Base-by-base conservation (phyloP, 345 rosid genomes). In the Streptanthus diversifolius region DNA sequence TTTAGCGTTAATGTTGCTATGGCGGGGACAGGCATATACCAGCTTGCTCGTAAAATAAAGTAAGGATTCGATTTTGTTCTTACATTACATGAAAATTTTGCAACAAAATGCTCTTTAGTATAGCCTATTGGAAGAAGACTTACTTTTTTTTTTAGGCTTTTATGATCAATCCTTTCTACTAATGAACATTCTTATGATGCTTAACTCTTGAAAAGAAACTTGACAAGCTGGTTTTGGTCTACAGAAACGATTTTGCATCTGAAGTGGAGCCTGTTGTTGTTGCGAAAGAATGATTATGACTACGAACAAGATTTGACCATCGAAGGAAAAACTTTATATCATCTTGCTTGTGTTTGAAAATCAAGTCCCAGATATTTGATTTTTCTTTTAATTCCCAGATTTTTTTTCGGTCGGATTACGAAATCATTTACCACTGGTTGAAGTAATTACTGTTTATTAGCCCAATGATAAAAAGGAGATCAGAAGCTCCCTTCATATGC, bases 21-120 rank as follows among this genome's bases (percentile, higher is more conserved):
- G 96, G 92, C 92, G 2, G 87, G 82, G 59, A 91, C 99, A 1
- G 96, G 98, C 63, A 53, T 91, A 21, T 91, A 88, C 76, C 99
- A 95, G 80, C 88, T 95, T 54, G 17, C 87, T 6, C 93, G 98
- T 68, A 91, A 90, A 83, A 66, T 91, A 3, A 78, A 78, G 99
- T 90, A 80, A 87, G 95, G 63, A 15, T 63, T 19, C 1, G 0
- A 11, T 43, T 56, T 56, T 25, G 70, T 58, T 57, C 25, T 66
- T 48, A 32, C 13, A 45, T 66, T 36, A 30, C 45, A n/a, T 48
- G 30, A 13, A 19, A 33, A 13, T 2, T 25, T 1, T 65, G 14
- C 22, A 3, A 19, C 7, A 10, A 47, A 15, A 8, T 54, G 39
- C 37, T 48, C 21, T 33, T 14, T 44, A 33, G 44, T 21, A 19